Conservation (phyloP, 2,329 filamentous ascomycete genomes). For the Hypoxylon sp. region DNA sequence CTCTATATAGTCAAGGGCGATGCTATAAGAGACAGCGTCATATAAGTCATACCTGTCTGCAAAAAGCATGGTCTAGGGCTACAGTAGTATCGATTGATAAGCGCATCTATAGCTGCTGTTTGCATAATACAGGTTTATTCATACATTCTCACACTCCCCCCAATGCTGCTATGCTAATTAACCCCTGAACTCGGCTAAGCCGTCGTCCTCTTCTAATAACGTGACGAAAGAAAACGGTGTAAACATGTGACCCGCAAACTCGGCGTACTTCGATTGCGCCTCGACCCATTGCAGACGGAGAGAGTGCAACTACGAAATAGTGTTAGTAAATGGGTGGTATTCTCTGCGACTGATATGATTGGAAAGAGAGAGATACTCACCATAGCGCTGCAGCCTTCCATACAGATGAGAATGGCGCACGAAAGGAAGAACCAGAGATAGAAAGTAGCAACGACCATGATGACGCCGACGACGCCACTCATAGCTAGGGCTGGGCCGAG, state of each 20-base stretch:
- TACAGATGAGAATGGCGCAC: constrained; percentile 79
- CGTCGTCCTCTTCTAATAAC: constrained; percentile 77
- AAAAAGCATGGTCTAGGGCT: not conserved
- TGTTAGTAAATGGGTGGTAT: constrained; percentile 33
- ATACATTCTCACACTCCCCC: constrained; percentile 18
- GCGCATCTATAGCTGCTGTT: constrained; percentile 30
- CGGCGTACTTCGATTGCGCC: constrained; percentile 87
- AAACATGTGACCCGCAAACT: constrained; percentile 82
- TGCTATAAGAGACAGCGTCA: not conserved
- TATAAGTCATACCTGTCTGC: not conserved
- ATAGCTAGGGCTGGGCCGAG: constrained; percentile 79
- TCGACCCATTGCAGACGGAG: constrained; percentile 86
- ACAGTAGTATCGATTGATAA: constrained; percentile 28
- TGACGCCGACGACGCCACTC: constrained; percentile 75
- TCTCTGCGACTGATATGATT: not conserved
- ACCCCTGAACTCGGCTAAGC: constrained; percentile 54
- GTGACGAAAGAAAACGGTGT: constrained; percentile 81
- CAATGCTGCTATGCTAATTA: constrained; percentile 40
- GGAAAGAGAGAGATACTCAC: constrained; percentile 43
- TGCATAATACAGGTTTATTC: constrained; percentile 37
- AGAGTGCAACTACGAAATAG: constrained; percentile 68
- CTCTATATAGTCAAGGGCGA: too few relatives aligned
- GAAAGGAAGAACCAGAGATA: constrained; percentile 91
- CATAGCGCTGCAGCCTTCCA: constrained; percentile 88
- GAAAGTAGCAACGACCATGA: constrained; percentile 86